phyloP scores from a whole-genome alignment of 768 basidiomycete species.

The Erythrobasidium yunnanense region DNA sequence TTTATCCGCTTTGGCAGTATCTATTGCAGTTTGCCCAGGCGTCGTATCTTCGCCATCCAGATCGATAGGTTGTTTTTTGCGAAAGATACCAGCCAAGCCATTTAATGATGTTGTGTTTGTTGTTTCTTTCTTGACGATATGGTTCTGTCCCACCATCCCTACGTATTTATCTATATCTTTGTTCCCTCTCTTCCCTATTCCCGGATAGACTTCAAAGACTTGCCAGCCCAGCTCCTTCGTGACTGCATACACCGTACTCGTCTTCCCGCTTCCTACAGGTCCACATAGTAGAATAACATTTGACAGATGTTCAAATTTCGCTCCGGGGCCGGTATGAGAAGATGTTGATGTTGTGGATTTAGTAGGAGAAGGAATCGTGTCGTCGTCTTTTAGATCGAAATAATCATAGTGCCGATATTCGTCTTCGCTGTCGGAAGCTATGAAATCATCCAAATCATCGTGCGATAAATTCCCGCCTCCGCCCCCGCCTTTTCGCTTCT shows the following conservation, averaged over 20 bases:
- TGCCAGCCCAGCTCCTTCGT: slow-evolving; percentile 90
- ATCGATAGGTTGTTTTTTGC: background rate
- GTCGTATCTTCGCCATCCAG: background rate
- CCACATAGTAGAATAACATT: slow-evolving; percentile 81
- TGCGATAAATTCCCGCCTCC: slow-evolving; percentile 20
- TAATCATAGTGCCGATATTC: slow-evolving; percentile 35
- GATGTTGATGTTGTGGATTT: slow-evolving; percentile 19
- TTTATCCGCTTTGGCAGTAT: slow-evolving; percentile 2
- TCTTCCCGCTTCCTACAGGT: slow-evolving; percentile 78
- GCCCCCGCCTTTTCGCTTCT: slow-evolving; percentile 28
- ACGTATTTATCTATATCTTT: slow-evolving; percentile 65
- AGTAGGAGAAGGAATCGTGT: slow-evolving; percentile 31
- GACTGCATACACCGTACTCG: slow-evolving; percentile 82
- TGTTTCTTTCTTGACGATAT: slow-evolving; percentile 50
- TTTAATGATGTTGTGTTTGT: background rate
- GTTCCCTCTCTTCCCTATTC: slow-evolving; percentile 78
- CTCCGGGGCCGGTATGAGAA: background rate
- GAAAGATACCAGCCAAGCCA: slow-evolving; percentile 27
- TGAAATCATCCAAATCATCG: slow-evolving; percentile 48
- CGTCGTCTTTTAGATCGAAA: slow-evolving; percentile 39
- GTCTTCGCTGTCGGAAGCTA: slow-evolving; percentile 46
- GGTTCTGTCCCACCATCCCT: slow-evolving; percentile 89
- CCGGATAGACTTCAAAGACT: slow-evolving; percentile 91
- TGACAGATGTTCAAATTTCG: slow-evolving; percentile 46
- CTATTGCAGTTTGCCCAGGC: background rate